Evolutionary conservation across 1,284 basidiomycete genomes (phyloP).

Genomic region (Ustilago nuda): DNA sequence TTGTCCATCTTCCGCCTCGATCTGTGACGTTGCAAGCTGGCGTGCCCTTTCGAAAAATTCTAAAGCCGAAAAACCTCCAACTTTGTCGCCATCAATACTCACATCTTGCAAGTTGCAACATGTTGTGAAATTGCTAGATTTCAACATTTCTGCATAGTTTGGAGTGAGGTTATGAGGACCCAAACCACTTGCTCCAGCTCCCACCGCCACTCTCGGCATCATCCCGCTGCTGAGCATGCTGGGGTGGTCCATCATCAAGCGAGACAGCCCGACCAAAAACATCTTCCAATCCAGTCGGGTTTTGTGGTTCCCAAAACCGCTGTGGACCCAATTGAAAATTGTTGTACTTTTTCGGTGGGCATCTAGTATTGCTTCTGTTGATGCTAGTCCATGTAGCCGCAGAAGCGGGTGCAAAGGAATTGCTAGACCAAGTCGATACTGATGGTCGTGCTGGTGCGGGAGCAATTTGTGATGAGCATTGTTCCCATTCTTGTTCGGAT

Average conservation of each 20-base stretch:
- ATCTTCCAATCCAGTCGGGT: slow-evolving; percentile 60
- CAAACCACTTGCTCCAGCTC: slow-evolving; percentile 47
- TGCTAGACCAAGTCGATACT: slow-evolving; percentile 2
- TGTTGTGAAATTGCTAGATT: neutral
- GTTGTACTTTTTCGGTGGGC: slow-evolving; percentile 9
- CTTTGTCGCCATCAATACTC: no score
- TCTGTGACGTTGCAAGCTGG: slow-evolving; percentile 27
- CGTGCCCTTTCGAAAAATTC: no score
- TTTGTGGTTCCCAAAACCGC: slow-evolving; percentile 52
- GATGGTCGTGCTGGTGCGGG: neutral
- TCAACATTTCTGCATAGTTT: neutral
- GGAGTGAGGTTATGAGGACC: slow-evolving; percentile 23
- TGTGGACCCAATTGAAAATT: slow-evolving; percentile 56
- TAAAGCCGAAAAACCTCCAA: no score
- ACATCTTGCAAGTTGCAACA: no score
- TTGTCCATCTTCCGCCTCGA: neutral
- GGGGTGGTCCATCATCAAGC: slow-evolving; percentile 28
- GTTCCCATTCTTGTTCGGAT: slow-evolving; percentile 30
- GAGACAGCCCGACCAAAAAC: slow-evolving; percentile 47
- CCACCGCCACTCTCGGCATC: neutral
- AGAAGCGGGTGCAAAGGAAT: neutral
- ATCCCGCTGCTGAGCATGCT: neutral
- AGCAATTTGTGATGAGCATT: neutral
- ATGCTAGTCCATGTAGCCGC: neutral
- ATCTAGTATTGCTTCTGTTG: neutral